Base-by-base conservation (phyloP, 2,329 filamentous ascomycete genomes). In the Hymenotorrendiella dingleyae region DNA sequence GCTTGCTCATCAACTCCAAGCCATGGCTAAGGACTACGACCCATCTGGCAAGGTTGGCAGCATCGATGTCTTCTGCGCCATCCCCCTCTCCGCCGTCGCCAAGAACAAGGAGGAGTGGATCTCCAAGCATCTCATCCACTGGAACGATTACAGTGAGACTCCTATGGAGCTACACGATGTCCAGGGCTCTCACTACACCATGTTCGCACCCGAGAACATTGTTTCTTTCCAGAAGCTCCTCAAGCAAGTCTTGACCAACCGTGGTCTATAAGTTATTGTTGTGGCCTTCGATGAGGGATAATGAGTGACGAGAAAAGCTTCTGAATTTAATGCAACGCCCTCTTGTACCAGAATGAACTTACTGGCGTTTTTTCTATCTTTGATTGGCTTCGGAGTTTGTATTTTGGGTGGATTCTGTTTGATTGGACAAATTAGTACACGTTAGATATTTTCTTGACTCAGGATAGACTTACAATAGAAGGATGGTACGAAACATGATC, bases 171-270 rank as follows among this genome's bases (percentile, higher is more conserved):
- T 28, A 14, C 23, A 38, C 29, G 4, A 8, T 4, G 36, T 20
- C 6, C 22, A 32, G 34, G 22, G 32, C 19, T 32, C 35, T 11
- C 36, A 45, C 22, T 45, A 40, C 29, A 45, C 42, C 2, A 45
- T 45, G 42, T 21, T 45, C n/a, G 21, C 26, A 3, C 30, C 36
- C n/a, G 36, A 36, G 6, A 29, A 45, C 36, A 20, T 38, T n/a
- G 16, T 26, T 8, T 22, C 6, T 14, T 40, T 45, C 16, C 36
- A 40, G 17, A 45, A 45, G 30, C 23, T 12, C 16, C 16, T 45
- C 20, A 40, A 35, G 22, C 23, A 4, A 10, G 36, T 28, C 8
- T 17, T 45, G n/a, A 20, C 16, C n/a, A 32, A 38, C 29, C 22
- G 42, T 8, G 42, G 42, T 8, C 22, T 36, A 4, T 36, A 23